Base-by-base conservation (phyloP, 2,329 filamentous ascomycete species). In the Magnaporthiopsis poae region DNA sequence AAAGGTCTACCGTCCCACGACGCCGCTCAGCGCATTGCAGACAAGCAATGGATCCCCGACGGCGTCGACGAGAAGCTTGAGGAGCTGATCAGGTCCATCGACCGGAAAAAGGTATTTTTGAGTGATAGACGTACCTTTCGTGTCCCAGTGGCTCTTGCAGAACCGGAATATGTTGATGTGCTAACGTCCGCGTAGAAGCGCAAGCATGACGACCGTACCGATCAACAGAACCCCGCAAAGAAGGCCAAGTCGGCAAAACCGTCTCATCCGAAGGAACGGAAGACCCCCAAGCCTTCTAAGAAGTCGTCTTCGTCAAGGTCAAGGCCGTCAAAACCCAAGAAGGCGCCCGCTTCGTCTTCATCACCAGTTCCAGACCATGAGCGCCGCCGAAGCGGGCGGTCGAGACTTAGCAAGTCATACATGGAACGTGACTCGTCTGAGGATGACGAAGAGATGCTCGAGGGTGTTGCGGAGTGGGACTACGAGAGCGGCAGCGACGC, bases 31-130 rank as follows among this genome's bases (percentile, higher is more conserved):
- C 86, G 91, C 72, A 92, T 96, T 73, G 92, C 93, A 0, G 88
- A 92, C 75, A 96, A 90, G 80, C 88, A 90, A 67, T 96, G 90
- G 74, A 83, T 96, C 13, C 89, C 91, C 0, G 89, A 92, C 18
- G 89, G 88, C 31, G 77, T 91, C 25, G 89, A 91, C 60, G 89
- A 93, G 68, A 83, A 85, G 66, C 81, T 98, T 35, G 93, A 97
- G 70, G 86, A 88, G 27, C 76, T 87, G 52, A 74, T 89, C 33
- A 81, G 82, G 72, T 80, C 80, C 0, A 73, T 92, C 62, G 91
- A 97, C 68, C 87, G 88, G 72, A 88, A 96, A 75, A 92, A 89
- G 80, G 84, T 85, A 77, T 65, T 77, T 71, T 56, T 13, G n/a
- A 25, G 31, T 27, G 15, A 11, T 12, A 36, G 35, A 36, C 7